Evolutionary conservation across 441 rosid genomes (phyloP).

Genomic region (Pelargonium australe): DNA sequence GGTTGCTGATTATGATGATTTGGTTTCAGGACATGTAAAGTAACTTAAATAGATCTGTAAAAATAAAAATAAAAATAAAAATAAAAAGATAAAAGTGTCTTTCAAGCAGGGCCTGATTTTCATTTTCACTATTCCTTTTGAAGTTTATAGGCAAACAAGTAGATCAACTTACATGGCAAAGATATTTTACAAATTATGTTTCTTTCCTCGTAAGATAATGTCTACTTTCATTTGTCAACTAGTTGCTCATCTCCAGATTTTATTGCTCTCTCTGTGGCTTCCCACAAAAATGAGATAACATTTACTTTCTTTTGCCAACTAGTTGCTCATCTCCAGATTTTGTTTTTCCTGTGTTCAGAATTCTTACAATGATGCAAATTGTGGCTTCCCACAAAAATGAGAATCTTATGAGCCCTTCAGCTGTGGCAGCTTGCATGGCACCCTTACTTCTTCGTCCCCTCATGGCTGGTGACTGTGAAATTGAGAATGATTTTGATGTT

Average conservation of each 20-base stretch:
- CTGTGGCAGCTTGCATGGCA: constrained; percentile 99
- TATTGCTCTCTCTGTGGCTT: constrained; percentile 7
- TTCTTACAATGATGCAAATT: constrained; percentile 84
- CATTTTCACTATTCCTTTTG: not conserved
- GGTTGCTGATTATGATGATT: not conserved
- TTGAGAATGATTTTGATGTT: constrained; percentile 75
- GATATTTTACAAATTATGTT: not conserved
- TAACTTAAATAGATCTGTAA: not conserved
- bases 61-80: no score
- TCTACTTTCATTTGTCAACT: not conserved
- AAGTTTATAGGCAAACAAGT: not conserved
- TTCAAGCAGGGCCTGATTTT: not conserved
- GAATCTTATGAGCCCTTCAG: constrained; percentile 93
- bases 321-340: constrained; percentile 15
- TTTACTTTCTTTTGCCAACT: not conserved
- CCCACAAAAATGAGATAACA: not conserved
- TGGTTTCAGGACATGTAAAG: not conserved
- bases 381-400: constrained; percentile 68
- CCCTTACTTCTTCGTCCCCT: constrained; percentile 99
- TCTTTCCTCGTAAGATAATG: not conserved
- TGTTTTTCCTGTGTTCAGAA: constrained; percentile 41
- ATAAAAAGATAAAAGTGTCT: no score
- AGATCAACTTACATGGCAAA: not conserved
- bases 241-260: constrained; percentile 14
- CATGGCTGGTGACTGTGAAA: constrained; percentile 90